Conservation (phyloP, 768 basidiomycete species). For the Rickenella mellea region DNA sequence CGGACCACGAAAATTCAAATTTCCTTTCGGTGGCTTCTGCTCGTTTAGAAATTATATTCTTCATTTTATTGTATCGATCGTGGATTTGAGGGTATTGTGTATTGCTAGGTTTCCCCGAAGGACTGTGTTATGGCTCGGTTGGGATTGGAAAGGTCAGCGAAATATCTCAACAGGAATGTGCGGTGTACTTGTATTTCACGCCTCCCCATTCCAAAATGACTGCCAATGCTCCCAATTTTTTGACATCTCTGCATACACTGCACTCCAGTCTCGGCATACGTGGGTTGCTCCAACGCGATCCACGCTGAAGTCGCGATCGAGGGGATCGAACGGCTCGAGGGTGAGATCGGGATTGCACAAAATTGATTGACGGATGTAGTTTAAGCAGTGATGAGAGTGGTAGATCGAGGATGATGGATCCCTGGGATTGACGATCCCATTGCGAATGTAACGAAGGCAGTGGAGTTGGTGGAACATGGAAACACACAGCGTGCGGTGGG, state of each 20-base stretch:
- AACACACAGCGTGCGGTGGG: conserved; percentile 17
- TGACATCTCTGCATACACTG: conserved; percentile 25
- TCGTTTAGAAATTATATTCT: too few species aligned
- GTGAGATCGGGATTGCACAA: conserved; percentile 40
- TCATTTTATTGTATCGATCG: too few species aligned
- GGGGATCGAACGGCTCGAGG: conserved; percentile 35
- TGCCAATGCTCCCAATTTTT: too few species aligned
- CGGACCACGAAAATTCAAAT: too few species aligned
- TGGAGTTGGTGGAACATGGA: conserved; percentile 26
- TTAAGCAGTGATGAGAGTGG: conserved; percentile 35
- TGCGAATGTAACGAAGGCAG: conserved; percentile 20
- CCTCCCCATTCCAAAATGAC: too few species aligned
- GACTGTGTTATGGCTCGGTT: too few species aligned
- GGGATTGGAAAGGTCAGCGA: too few species aligned
- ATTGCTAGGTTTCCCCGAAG: too few species aligned
- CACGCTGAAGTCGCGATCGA: conserved; percentile 22
- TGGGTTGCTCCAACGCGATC: conserved; percentile 28
- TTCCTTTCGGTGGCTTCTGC: too few species aligned
- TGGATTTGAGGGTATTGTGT: too few species aligned
- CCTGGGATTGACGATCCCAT: neutral
- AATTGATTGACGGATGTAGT: conserved; percentile 35
- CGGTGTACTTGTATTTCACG: too few species aligned
- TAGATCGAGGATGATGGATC: neutral
- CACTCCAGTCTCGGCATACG: conserved; percentile 32
- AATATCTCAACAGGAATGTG: too few species aligned